Base-by-base conservation (phyloP, 495 filamentous ascomycete genomes). In the Aspergillus avenaceus region DNA sequence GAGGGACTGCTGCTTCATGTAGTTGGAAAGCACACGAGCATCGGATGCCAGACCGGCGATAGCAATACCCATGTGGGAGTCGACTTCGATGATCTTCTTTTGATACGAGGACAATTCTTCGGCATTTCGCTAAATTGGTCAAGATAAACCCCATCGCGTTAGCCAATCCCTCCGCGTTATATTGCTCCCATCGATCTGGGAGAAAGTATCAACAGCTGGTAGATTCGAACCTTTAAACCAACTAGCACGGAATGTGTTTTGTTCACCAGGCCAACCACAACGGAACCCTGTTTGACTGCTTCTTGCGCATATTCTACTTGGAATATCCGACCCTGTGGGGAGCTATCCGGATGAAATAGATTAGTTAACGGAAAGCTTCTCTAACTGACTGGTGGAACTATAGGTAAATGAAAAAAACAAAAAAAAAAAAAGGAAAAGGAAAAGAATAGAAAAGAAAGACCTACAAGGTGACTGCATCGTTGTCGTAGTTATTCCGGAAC, bases 401-500 rank as follows among this genome's bases (percentile, higher is more conserved):
- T 50, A 41, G n/a, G n/a, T n/a, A n/a, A n/a, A n/a, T n/a, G n/a
- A n/a, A n/a, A n/a, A n/a, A n/a, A n/a, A n/a, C n/a, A n/a, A n/a
- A n/a, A n/a, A n/a, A n/a, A n/a, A n/a, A n/a, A n/a, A n/a, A n/a
- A n/a, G n/a, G n/a, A n/a, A n/a, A n/a, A n/a, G n/a, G n/a, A n/a
- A n/a, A n/a, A n/a, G n/a, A n/a, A n/a, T n/a, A n/a, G n/a, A n/a
- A n/a, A n/a, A n/a, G n/a, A 45, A 43, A 32, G 57, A 45, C 45
- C 78, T 81, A 97, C 91, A 97, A 98, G 75, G 93, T 98, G 72
- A 98, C 92, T 27, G 91, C 91, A 76, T 98, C 93, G 82, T 97
- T 98, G 76, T 98, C 93, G 80, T 98, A 98, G 74, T 97, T 97
- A 78, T 98, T 98, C 74, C 93, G 83, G 78, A 98, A 98, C 93